phyloP scores from a whole-genome alignment of 2,329 filamentous ascomycete genomes.

The Clonostachys rosea region DNA sequence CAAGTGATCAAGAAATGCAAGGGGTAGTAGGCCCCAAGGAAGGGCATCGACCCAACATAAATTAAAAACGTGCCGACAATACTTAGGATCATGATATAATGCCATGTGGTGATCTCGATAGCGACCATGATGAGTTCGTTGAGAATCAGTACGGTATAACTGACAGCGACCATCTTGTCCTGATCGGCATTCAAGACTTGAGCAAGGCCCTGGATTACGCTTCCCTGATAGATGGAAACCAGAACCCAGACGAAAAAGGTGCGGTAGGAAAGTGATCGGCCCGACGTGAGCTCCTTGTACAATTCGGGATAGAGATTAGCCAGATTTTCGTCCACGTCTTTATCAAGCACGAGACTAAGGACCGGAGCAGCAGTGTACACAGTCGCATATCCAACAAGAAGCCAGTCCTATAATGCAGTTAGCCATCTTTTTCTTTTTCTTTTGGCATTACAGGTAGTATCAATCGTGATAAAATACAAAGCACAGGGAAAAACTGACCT shows the following conservation, averaged over 20 bases:
- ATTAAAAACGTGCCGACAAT: constrained; percentile 77
- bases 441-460: too few species aligned
- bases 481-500: constrained; percentile 31
- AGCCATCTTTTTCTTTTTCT: constrained; percentile 5
- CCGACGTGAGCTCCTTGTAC: constrained; percentile 93
- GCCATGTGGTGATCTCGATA: constrained; percentile 95
- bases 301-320: constrained; percentile 95
- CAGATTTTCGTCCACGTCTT: constrained; percentile 89
- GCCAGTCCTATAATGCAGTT: constrained; percentile 63
- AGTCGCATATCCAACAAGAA: constrained; percentile 94
- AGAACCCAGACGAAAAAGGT: constrained; percentile 97
- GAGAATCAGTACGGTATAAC: constrained; percentile 84
- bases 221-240: constrained; percentile 91
- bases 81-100: constrained; percentile 81
- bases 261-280: constrained; percentile 80
- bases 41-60: constrained; percentile 81
- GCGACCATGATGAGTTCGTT: constrained; percentile 98
- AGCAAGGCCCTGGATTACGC: constrained; percentile 90
- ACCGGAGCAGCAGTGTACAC: constrained; percentile 93
- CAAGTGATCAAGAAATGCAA: constrained; percentile 69
- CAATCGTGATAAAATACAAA: not conserved
- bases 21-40: constrained; percentile 87
- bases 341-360: constrained; percentile 88
- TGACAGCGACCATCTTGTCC: constrained; percentile 78
- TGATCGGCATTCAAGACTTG: constrained; percentile 80